phyloP scores from a whole-genome alignment of 129 eudicot genomes.

The Arctium minus region DNA sequence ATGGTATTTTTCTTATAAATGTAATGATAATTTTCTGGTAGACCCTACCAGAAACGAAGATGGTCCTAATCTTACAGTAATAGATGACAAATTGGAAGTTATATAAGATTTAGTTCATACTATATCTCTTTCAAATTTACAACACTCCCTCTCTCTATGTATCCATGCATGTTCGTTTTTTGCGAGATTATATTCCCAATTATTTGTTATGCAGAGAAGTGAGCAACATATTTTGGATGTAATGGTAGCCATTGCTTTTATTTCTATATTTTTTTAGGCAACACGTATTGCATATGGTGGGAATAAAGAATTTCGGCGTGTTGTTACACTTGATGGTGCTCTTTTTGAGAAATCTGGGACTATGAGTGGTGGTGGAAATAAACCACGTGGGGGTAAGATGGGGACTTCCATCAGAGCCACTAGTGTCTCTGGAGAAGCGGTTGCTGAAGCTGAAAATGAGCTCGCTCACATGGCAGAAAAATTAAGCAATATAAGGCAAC shows the following conservation, averaged over 20 bases:
- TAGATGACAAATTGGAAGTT: background rate
- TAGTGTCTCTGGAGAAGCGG: slow-evolving; percentile 71
- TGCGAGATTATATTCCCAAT: background rate
- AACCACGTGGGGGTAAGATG: slow-evolving; percentile 97
- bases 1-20: background rate
- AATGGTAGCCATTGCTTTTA: background rate
- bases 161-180: background rate
- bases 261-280: slow-evolving; percentile 44
- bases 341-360: slow-evolving; percentile 91
- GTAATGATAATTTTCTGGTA: background rate
- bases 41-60: background rate
- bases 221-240: background rate
- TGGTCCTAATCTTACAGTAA: background rate
- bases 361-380: slow-evolving; percentile 94
- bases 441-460: slow-evolving; percentile 68
- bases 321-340: slow-evolving; percentile 86
- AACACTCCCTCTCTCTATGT: background rate
- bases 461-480: slow-evolving; percentile 48
- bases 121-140: background rate
- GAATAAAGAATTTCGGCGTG: slow-evolving; percentile 63
- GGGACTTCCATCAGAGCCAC: slow-evolving; percentile 77
- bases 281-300: slow-evolving; percentile 86
- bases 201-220: background rate
- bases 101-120: background rate
- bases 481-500: slow-evolving; percentile 40